phyloP scores from a whole-genome alignment of 306 rosid species.

The Pyrus communis region DNA sequence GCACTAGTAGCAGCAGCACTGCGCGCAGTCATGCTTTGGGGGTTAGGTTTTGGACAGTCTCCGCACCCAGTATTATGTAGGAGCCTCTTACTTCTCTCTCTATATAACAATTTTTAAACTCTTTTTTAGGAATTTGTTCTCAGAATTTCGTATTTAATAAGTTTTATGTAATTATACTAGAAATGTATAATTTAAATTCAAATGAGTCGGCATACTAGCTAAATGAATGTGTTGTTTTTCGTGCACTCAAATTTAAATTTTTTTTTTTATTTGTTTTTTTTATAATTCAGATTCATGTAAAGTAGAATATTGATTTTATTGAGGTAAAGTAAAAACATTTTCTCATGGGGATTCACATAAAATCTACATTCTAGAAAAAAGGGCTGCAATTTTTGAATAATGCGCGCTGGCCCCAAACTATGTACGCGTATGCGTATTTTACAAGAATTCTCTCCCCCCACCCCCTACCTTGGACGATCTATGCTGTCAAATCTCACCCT shows the following conservation, averaged over 20 bases:
- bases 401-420: not conserved
- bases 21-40: not conserved
- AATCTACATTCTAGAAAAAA: not conserved
- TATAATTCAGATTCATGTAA: no score
- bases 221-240: no score
- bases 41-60: not conserved
- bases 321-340: not conserved
- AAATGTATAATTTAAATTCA: no score
- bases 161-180: no score
- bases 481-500: not conserved
- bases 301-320: no score
- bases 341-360: not conserved
- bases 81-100: not conserved
- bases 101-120: no score
- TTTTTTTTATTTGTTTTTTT: no score
- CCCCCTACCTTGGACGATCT: no score
- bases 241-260: no score
- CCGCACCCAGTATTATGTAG: not conserved
- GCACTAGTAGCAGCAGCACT: not conserved
- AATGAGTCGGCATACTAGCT: no score
- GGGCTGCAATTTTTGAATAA: not conserved
- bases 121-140: no score
- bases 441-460: not conserved
- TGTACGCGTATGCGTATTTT: slow-evolving; percentile 4
- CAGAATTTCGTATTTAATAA: no score